Evolutionary conservation across 1,284 basidiomycete species (phyloP).

Genomic region (Leucoagaricus sp.): DNA sequence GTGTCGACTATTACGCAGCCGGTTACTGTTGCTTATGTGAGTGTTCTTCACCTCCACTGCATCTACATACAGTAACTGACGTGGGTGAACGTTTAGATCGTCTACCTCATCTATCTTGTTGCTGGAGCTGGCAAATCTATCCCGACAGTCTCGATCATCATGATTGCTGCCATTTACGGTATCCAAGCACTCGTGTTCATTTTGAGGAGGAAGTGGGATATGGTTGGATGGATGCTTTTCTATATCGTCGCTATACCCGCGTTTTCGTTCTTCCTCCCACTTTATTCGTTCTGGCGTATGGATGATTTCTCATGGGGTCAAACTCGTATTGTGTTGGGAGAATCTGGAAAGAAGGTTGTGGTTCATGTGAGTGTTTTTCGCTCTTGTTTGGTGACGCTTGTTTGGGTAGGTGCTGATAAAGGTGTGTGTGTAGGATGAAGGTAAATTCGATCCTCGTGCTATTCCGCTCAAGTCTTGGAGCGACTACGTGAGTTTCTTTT

Average conservation of each 20-base stretch:
- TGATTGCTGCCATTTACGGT: conserved; percentile 94
- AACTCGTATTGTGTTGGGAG: conserved; percentile 92
- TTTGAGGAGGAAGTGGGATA: conserved; percentile 90
- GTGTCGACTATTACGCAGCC: conserved; percentile 87
- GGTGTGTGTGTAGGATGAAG: conserved; percentile 73
- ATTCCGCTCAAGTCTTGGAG: conserved; percentile 98
- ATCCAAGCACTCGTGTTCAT: conserved; percentile 87
- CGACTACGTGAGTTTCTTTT: conserved; percentile 68
- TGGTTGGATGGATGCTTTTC: conserved; percentile 97
- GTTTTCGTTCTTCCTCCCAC: conserved; percentile 91
- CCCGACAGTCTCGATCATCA: conserved; percentile 81
- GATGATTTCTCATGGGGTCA: conserved; percentile 99
- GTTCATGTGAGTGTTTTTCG: conserved; percentile 72
- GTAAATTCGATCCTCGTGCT: conserved; percentile 89
- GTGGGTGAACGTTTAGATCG: conserved; percentile 67
- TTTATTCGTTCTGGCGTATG: conserved; percentile 99
- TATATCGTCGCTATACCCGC: conserved; percentile 92
- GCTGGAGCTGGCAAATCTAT: conserved; percentile 64
- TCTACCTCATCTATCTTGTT: conserved; percentile 83
- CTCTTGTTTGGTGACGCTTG: not conserved
- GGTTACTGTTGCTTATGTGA: conserved; percentile 91
- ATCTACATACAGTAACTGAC: conserved; percentile 4
- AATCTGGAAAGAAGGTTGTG: conserved; percentile 93
- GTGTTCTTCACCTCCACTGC: conserved; percentile 34
- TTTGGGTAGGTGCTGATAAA: conserved; percentile 16